A percentile compares a stretch with the other conserved stretches of the same genome.
Conservation (phyloP, 2,329 filamentous ascomycete genomes). For the Aureobasidium sp. region DNA sequence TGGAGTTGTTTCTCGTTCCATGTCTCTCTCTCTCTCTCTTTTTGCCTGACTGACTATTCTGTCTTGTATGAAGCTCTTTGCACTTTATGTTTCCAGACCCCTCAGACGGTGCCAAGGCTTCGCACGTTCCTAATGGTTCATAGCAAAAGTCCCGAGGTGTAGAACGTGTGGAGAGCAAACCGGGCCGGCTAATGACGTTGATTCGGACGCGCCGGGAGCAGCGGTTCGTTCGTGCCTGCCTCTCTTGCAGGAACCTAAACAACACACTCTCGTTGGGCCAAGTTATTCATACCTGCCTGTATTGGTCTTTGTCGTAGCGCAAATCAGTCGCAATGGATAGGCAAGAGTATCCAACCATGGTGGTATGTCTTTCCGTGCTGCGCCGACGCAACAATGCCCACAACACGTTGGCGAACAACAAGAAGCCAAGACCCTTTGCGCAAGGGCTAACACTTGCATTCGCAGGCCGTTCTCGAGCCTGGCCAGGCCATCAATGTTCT, state of each 20-base stretch:
- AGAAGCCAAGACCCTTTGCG: neutral
- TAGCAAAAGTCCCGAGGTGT: neutral
- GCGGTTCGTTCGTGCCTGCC: conserved; percentile 5
- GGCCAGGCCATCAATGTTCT: conserved; percentile 83
- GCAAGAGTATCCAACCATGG: conserved; percentile 93
- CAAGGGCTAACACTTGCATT: conserved; percentile 1
- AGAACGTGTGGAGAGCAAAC: neutral
- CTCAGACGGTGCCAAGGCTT: neutral
- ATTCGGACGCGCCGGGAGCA: neutral
- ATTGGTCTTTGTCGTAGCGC: neutral
- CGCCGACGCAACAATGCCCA: neutral
- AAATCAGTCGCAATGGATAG: conserved; percentile 63
- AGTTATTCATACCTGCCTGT: conserved; percentile 8
- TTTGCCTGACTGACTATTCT: too few relatives aligned
- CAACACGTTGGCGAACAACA: neutral
- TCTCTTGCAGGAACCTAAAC: conserved; percentile 9
- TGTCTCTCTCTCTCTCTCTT: neutral
- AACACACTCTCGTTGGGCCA: conserved; percentile 1
- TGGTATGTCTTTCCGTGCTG: conserved; percentile 69
- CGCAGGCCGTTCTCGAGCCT: conserved; percentile 82
- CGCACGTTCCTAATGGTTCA: neutral
- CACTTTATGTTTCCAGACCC: neutral
- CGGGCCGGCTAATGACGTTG: neutral
- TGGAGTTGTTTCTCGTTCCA: neutral
- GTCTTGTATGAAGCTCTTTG: too few relatives aligned